phyloP scores from a whole-genome alignment of 306 rosid species.

The Macrotyloma uniflorum region DNA sequence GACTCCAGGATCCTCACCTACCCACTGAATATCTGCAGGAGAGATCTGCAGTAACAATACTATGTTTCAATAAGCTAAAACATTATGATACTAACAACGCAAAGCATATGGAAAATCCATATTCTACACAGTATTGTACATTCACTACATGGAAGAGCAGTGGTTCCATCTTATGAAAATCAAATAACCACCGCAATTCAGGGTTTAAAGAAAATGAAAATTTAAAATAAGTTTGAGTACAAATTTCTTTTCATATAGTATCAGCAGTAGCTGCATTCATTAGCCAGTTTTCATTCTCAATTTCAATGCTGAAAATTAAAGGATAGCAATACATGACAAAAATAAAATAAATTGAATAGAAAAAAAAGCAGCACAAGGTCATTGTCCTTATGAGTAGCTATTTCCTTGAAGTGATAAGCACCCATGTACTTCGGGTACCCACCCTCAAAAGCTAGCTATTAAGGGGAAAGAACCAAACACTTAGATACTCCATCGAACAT shows the following conservation, averaged over 20 bases:
- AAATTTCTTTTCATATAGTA: neutral
- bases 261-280: slow-evolving; percentile 12
- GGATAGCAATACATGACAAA: neutral
- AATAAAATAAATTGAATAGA: neutral
- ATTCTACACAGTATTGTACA: slow-evolving; percentile 1
- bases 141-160: slow-evolving; percentile 12
- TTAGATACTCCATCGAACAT: too few species aligned
- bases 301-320: neutral
- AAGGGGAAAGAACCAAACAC: too few species aligned
- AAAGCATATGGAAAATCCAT: slow-evolving; percentile 27
- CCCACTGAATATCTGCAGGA: slow-evolving; percentile 91
- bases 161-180: slow-evolving; percentile 9
- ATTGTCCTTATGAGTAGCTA: neutral
- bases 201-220: neutral
- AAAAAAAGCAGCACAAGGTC: neutral
- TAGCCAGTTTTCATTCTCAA: slow-evolving; percentile 3
- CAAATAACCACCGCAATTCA: neutral
- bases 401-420: too few species aligned
- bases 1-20: slow-evolving; percentile 85
- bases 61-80: slow-evolving; percentile 33
- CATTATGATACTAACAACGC: neutral
- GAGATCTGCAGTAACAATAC: slow-evolving; percentile 66
- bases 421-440: too few species aligned
- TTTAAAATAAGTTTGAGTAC: neutral
- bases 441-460: too few species aligned